Evolutionary conservation across 768 basidiomycete species (phyloP), one percentile per base, ranked within the genome.

Genomic region (Tylopilus subfusipes): DNA sequence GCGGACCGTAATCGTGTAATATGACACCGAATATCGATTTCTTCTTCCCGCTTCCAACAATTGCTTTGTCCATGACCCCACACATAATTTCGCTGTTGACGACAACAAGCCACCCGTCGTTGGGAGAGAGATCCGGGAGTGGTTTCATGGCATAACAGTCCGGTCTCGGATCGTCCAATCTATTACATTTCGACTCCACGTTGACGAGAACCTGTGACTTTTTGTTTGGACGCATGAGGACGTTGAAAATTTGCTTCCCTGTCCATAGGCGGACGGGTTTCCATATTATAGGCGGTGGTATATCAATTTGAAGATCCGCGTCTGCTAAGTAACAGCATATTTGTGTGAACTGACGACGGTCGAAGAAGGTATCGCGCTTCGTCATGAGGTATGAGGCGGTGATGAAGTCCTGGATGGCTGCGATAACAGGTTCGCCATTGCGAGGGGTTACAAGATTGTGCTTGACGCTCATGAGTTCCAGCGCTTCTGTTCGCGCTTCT

Each of bases 81-180:
- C 95, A 98, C 93, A 98, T 99, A 63, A 99, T 93, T 72, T 99
- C 95, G 66, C 90, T 93, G 69, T 98, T 99, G 58, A 94, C 85
- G 51, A 99, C 84, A 42, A 99, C 97, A 25, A 99, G 81, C 86
- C 92, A 98, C 1, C 96, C 96, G 62, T 99, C 97, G 65, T 99
- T 98, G 0, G 96, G 95, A 11, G 91, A 89, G 69, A 99, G 78
- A 63, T 99, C 97, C 16, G 82, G 79, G 39, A 83, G 84, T 3
- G 82, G 81, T 48, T 78, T 81, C 74, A 83, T 82, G 40, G 80
- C 75, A 4, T 86, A 82, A 61, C 86, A 90, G 27, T 77, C 77
- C 11, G 78, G 63, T 58, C 83, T 80, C 8, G 88, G 84, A 60
- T 91, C 88, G 59, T 92, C 84, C 71, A 85, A 83, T 59, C 93